A percentile compares a stretch with the other conserved stretches of the same genome.
phyloP scores from a whole-genome alignment of 2,329 filamentous ascomycete genomes.

The Sclerotinia nivalis region DNA sequence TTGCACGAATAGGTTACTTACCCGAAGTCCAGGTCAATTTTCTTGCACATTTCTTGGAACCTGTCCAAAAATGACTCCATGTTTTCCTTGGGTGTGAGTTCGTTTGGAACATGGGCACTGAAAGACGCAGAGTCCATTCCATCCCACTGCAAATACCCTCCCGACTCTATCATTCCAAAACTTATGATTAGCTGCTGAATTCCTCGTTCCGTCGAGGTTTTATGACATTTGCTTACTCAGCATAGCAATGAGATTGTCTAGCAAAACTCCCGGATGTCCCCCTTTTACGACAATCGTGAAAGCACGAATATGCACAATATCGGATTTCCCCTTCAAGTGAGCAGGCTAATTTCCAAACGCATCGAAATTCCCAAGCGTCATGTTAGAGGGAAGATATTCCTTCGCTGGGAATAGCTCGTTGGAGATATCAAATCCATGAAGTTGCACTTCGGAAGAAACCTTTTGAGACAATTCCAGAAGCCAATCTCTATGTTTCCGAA shows the following conservation, averaged over 20 bases:
- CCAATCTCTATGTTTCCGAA: not conserved
- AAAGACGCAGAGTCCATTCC: not conserved
- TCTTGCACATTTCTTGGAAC: not conserved
- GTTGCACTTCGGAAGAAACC: not conserved
- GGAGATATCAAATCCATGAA: not conserved
- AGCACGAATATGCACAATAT: not conserved
- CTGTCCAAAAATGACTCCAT: not conserved
- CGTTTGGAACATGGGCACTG: not conserved
- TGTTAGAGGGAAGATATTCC: not conserved
- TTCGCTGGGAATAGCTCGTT: not conserved
- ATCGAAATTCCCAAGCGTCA: not conserved
- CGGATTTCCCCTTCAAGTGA: not conserved
- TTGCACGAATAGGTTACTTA: not conserved
- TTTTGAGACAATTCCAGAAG: not conserved
- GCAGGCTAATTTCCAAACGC: not conserved
- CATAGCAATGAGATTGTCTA: not conserved
- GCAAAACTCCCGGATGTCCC: not conserved
- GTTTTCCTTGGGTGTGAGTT: not conserved
- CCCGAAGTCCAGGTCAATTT: not conserved
- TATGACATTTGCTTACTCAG: not conserved
- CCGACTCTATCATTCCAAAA: not conserved
- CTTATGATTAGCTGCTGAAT: not conserved
- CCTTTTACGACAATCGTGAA: not conserved
- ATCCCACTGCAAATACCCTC: not conserved
- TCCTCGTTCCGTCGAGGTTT: too few species aligned